Conservation (phyloP, 164 flowering plant genomes). For the Chimonanthus praecox region DNA sequence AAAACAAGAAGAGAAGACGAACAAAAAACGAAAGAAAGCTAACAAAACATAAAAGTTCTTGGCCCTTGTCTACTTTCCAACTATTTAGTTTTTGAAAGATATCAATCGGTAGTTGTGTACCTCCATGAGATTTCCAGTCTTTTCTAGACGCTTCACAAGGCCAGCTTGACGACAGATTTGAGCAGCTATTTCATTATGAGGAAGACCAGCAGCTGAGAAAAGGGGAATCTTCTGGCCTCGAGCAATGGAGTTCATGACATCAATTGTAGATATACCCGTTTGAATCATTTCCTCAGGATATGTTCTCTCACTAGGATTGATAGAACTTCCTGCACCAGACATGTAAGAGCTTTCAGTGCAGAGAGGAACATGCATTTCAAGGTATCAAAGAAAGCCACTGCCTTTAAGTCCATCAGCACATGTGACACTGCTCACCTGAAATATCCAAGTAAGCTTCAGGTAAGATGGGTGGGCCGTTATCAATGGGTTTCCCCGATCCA, state of each 20-base stretch:
- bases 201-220: conserved; percentile 99
- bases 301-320: conserved; percentile 98
- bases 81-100: background rate
- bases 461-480: conserved; percentile 95
- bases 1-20: too few relatives aligned
- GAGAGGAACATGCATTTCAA: background rate
- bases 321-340: conserved; percentile 71
- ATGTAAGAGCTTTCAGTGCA: background rate
- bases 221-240: conserved; percentile 98
- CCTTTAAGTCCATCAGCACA: background rate
- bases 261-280: conserved; percentile 97
- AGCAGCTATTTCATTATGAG: conserved; percentile 99
- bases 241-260: conserved; percentile 99
- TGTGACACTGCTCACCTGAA: conserved; percentile 48
- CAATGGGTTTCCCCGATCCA: conserved; percentile 98
- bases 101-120: conserved; percentile 36
- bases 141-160: conserved; percentile 83
- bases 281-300: conserved; percentile 99
- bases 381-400: background rate
- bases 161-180: conserved; percentile 99
- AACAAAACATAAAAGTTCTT: too few relatives aligned
- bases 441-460: conserved; percentile 99
- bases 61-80: background rate
- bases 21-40: too few relatives aligned
- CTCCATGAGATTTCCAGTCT: conserved; percentile 60